A percentile compares a stretch with the other conserved stretches of the same genome.
phyloP scores from a whole-genome alignment of 805 yeast species.

The Metschnikowia shivogae region DNA sequence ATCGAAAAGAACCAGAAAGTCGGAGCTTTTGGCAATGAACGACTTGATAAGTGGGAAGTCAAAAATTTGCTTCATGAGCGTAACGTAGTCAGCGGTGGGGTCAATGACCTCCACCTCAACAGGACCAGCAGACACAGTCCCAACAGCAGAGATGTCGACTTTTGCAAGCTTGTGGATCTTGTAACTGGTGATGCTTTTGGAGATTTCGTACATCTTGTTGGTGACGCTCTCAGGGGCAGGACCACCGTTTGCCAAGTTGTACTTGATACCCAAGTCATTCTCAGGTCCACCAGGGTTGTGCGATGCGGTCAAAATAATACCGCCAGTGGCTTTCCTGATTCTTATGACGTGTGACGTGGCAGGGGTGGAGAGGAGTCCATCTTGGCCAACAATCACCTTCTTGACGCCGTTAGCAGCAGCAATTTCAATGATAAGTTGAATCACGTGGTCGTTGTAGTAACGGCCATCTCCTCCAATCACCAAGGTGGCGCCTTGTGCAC shows the following conservation, averaged over 20 bases:
- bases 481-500: slow-evolving; percentile 63
- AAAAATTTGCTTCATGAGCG: slow-evolving; percentile 76
- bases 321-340: slow-evolving; percentile 74
- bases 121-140: slow-evolving; percentile 49
- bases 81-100: slow-evolving; percentile 72
- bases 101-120: slow-evolving; percentile 79
- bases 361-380: slow-evolving; percentile 90
- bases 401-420: slow-evolving; percentile 89
- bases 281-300: slow-evolving; percentile 98
- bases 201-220: slow-evolving; percentile 71
- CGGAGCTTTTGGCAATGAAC: slow-evolving; percentile 52
- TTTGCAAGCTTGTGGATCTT: slow-evolving; percentile 57
- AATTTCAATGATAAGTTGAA: slow-evolving; percentile 76
- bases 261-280: slow-evolving; percentile 91
- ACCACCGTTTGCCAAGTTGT: slow-evolving; percentile 92
- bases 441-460: slow-evolving; percentile 76
- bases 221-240: slow-evolving; percentile 98
- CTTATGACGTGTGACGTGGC: slow-evolving; percentile 95
- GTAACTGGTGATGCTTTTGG: slow-evolving; percentile 57
- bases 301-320: slow-evolving; percentile 92
- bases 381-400: slow-evolving; percentile 80
- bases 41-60: slow-evolving; percentile 77
- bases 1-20: slow-evolving; percentile 78
- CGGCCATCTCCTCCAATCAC: slow-evolving; percentile 98
- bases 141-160: slow-evolving; percentile 61